phyloP scores from a whole-genome alignment of 1,284 basidiomycete genomes.

The Volvariella surrecta region DNA sequence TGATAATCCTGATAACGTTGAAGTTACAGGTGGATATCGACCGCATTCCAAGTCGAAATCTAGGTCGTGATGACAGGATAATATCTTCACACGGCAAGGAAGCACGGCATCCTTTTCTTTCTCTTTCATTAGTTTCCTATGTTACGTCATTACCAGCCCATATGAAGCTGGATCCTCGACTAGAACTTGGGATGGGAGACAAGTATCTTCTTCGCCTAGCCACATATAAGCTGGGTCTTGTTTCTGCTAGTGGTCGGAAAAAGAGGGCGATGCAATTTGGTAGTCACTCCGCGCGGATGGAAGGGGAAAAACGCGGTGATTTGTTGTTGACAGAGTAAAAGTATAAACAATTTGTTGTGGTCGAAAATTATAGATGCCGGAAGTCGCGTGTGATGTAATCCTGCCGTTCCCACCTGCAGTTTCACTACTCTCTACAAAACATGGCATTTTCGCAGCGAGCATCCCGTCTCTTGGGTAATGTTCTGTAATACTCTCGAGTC shows the following conservation, averaged over 20 bases:
- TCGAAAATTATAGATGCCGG: constrained; percentile 4
- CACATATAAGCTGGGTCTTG: constrained; percentile 58
- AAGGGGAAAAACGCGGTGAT: constrained; percentile 52
- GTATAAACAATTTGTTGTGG: background rate
- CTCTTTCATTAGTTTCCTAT: constrained; percentile 68
- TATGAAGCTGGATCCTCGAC: constrained; percentile 69
- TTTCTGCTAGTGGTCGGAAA: constrained; percentile 61
- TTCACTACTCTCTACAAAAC: constrained; percentile 11
- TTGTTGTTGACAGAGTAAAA: constrained; percentile 20
- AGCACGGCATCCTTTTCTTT: constrained; percentile 85
- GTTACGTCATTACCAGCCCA: constrained; percentile 72
- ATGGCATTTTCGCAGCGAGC: constrained; percentile 41
- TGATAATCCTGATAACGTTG: background rate
- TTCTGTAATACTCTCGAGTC: background rate
- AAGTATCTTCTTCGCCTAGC: constrained; percentile 79
- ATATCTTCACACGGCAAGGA: constrained; percentile 87
- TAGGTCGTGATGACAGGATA: constrained; percentile 91
- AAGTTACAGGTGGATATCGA: constrained; percentile 91
- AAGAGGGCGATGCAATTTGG: constrained; percentile 99
- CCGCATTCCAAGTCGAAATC: constrained; percentile 82
- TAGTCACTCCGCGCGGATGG: constrained; percentile 87
- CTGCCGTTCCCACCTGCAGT: constrained; percentile 12
- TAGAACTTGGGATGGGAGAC: constrained; percentile 71
- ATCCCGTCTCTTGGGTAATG: constrained; percentile 37
- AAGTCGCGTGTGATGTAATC: constrained; percentile 14